phyloP scores from a whole-genome alignment of 352 stramenopile genomes.

The Hyaloperonospora brassicae region DNA sequence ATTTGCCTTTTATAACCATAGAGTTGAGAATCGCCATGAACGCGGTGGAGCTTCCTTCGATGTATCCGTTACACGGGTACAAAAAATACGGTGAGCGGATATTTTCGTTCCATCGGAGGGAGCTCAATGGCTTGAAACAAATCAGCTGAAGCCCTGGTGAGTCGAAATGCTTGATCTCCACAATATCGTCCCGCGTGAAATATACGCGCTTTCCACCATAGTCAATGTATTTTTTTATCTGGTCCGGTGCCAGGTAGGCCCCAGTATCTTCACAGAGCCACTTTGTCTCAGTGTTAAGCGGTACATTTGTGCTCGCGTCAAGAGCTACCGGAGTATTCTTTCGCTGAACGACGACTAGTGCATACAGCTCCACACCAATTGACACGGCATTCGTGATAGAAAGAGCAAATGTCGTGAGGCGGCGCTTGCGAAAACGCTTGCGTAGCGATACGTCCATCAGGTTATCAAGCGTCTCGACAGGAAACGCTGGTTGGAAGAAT shows the following conservation, averaged over 20 bases:
- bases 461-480: constrained; percentile 63
- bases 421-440: constrained; percentile 73
- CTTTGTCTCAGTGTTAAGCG: constrained; percentile 76
- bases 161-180: constrained; percentile 76
- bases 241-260: constrained; percentile 54
- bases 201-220: constrained; percentile 75
- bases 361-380: constrained; percentile 75
- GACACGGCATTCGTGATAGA: constrained; percentile 66
- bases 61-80: constrained; percentile 71
- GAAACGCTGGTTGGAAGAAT: constrained; percentile 58
- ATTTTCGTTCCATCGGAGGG: constrained; percentile 62
- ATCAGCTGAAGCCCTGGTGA: constrained; percentile 69
- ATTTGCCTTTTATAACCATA: constrained; percentile 59
- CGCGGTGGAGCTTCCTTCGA: constrained; percentile 62
- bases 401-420: constrained; percentile 54
- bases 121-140: constrained; percentile 57
- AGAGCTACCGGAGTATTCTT: constrained; percentile 56
- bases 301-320: constrained; percentile 61
- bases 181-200: constrained; percentile 69
- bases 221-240: constrained; percentile 70
- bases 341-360: constrained; percentile 45
- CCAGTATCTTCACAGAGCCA: constrained; percentile 82
- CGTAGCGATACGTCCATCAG: constrained; percentile 69
- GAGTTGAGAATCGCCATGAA: constrained; percentile 62
- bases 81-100: constrained; percentile 74